Conservation (phyloP, 1,284 basidiomycete species). For the Ustilago bromivora region DNA sequence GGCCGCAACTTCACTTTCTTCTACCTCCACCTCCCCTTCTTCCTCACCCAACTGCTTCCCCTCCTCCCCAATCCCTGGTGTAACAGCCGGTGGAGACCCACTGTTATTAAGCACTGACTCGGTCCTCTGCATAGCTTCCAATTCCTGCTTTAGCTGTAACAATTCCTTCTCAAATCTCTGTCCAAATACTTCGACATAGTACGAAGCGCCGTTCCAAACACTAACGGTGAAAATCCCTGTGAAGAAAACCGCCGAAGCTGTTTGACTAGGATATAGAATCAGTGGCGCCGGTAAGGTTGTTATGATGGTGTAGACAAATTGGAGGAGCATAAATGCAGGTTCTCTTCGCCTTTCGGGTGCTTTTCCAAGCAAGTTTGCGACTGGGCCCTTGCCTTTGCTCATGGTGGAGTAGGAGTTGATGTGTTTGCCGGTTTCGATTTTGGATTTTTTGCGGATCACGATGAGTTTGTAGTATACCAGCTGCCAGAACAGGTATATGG, state of each 20-base stretch:
- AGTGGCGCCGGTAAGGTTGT: conserved; percentile 88
- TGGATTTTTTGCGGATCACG: conserved; percentile 39
- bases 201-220: conserved; percentile 55
- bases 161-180: conserved; percentile 60
- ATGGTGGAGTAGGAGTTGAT: conserved; percentile 61
- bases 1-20: conserved; percentile 21
- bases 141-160: conserved; percentile 31
- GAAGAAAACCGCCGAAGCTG: conserved; percentile 83
- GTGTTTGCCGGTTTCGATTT: conserved; percentile 57
- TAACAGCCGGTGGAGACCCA: background rate
- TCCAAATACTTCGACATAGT: conserved; percentile 74
- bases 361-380: conserved; percentile 58
- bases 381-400: conserved; percentile 57
- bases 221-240: conserved; percentile 47
- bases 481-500: conserved; percentile 86
- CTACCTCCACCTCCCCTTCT: conserved; percentile 2
- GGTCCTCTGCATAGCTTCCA: conserved; percentile 35
- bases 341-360: conserved; percentile 49
- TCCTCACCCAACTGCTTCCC: conserved; percentile 7
- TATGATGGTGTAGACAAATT: conserved; percentile 82
- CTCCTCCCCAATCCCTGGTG: background rate
- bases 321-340: conserved; percentile 50
- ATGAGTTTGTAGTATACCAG: conserved; percentile 74
- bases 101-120: conserved; percentile 19
- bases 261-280: conserved; percentile 80